These are phyloP conservation scores for Ophiocordyceps polyrhachis-furcata DNA, from an alignment of 2,329 filamentous ascomycete genomes.

Conservation along the genomic window DNA sequence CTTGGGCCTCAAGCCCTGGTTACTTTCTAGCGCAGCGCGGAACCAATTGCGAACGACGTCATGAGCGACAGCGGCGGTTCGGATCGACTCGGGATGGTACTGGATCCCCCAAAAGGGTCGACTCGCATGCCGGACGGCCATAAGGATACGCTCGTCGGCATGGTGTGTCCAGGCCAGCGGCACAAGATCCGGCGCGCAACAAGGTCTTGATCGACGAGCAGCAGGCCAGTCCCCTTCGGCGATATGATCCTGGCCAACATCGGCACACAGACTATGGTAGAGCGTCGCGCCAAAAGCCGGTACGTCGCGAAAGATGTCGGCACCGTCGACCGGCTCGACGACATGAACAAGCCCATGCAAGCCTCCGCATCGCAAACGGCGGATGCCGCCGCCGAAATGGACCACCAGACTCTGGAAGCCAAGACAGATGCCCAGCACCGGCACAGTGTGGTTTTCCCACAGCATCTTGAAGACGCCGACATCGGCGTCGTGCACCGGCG, in stretches of 20 bases:
- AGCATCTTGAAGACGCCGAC: slow-evolving; percentile 65
- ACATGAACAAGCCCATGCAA: slow-evolving; percentile 64
- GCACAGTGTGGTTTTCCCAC: slow-evolving; percentile 47
- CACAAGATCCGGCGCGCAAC: slow-evolving; percentile 21
- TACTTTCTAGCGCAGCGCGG: slow-evolving; percentile 42
- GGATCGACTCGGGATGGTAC: slow-evolving; percentile 80
- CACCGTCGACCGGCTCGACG: slow-evolving; percentile 34
- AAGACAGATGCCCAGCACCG: slow-evolving; percentile 74
- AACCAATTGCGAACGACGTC: slow-evolving; percentile 62
- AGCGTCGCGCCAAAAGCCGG: slow-evolving; percentile 49
- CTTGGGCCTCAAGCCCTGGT: slow-evolving; percentile 13
- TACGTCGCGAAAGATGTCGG: slow-evolving; percentile 47
- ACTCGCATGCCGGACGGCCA: slow-evolving; percentile 49
- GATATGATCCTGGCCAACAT: slow-evolving; percentile 29
- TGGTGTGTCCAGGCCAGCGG: slow-evolving; percentile 46
- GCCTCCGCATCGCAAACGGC: slow-evolving; percentile 51
- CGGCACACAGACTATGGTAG: slow-evolving; percentile 49
- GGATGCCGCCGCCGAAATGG: slow-evolving; percentile 46
- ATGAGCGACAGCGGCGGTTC: slow-evolving; percentile 50
- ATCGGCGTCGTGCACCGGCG: slow-evolving; percentile 52
- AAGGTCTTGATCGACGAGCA: slow-evolving; percentile 20
- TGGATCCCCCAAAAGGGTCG: slow-evolving; percentile 77
- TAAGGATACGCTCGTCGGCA: slow-evolving; percentile 40
- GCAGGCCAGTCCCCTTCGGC: slow-evolving; percentile 15
- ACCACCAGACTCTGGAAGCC: slow-evolving; percentile 71